phyloP scores from a whole-genome alignment of 2,329 filamentous ascomycete species.

The Aspergillus quadricinctus region DNA sequence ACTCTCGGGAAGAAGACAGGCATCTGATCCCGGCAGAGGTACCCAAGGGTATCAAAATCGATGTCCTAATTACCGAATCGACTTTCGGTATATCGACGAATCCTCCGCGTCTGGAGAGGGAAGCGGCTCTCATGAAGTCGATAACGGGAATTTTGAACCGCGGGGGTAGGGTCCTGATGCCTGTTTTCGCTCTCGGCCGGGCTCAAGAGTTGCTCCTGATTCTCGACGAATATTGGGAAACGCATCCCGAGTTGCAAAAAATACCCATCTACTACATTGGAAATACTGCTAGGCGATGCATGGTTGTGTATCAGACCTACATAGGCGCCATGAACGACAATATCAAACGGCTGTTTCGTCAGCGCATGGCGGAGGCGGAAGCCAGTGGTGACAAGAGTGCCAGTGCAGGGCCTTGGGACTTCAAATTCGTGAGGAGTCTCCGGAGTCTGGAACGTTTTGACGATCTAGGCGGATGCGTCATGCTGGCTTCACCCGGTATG shows the following conservation, averaged over 20 bases:
- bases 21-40: conserved; percentile 93
- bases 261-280: conserved; percentile 97
- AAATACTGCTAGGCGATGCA: conserved; percentile 91
- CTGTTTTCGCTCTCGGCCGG: conserved; percentile 88
- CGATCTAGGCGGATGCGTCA: conserved; percentile 90
- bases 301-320: conserved; percentile 98
- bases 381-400: conserved; percentile 72
- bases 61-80: conserved; percentile 95
- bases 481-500: conserved; percentile 98
- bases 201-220: conserved; percentile 93
- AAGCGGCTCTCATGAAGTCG: conserved; percentile 91
- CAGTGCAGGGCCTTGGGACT: conserved; percentile 79
- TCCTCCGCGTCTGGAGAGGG: conserved; percentile 82
- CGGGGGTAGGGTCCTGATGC: conserved; percentile 87
- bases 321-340: conserved; percentile 99
- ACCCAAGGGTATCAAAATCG: conserved; percentile 82
- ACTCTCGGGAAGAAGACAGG: conserved; percentile 90
- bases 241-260: conserved; percentile 81
- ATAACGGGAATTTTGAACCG: conserved; percentile 88
- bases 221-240: conserved; percentile 93
- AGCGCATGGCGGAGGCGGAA: conserved; percentile 87
- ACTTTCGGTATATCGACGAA: conserved; percentile 96
- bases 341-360: conserved; percentile 90
- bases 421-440: conserved; percentile 85
- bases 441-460: conserved; percentile 95